Evolutionary conservation across 352 stramenopile species (phyloP), one percentile per base, ranked within the genome.

Genomic region (Phytopythium sindhum): DNA sequence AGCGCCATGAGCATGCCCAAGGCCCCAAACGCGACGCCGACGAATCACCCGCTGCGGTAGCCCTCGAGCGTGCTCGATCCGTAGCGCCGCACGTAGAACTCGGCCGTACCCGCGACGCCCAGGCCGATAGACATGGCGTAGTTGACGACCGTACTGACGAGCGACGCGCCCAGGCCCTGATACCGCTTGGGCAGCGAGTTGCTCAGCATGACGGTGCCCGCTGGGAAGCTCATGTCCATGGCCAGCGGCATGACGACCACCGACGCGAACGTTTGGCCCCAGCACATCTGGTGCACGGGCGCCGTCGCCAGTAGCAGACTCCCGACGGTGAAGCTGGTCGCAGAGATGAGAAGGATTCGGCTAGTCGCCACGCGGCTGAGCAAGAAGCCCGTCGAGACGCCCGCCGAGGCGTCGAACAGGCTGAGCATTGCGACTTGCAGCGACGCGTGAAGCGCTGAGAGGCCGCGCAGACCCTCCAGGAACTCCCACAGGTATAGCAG

Each of bases 211-310:
- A 48, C n/a, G 23, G 54, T 60, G 54, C 54, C 54, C 9, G 54
- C 33, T 5, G 54, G 54, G 54, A 48, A 60, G 54, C 53, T 56
- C 42, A 55, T 17, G 56, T 60, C 55, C 66, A 57, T 37, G 60
- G 58, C 63, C 66, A 65, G 35, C 48, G 57, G 57, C 41, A 62
- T 62, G 57, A 54, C 6, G 28, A 44, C n/a, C 57, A 41, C 55
- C n/a, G 57, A 44, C 15, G 51, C 12, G 33, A 60, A 60, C 0
- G 54, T 60, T 24, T 60, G 54, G 11, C 33, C 53, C 54, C 31
- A 60, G 37, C 51, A 60, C 2, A 23, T 60, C 35, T 60, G 54
- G 11, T 60, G 23, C 21, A 60, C 54, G 21, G 54, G 54, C 11
- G 35, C 17, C 35, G 54, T 60, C 21, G 33, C n/a, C 9, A 60